These are phyloP conservation scores for Fusarium sterilihyphosum DNA, from an alignment of 2,329 filamentous ascomycete species.

Conservation along the genomic window DNA sequence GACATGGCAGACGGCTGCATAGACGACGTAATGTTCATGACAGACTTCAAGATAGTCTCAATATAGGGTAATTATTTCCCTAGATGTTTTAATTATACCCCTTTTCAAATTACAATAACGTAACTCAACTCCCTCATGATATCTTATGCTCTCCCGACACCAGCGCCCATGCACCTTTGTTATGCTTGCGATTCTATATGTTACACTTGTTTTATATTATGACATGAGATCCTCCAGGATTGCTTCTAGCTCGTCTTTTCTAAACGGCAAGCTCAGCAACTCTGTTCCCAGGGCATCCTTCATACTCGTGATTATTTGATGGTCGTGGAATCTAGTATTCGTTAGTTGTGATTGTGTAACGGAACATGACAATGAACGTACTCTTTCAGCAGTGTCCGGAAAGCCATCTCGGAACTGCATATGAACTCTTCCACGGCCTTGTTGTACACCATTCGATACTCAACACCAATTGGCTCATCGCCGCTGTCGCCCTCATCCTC, in stretches of 20 bases:
- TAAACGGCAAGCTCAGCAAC: slow-evolving; percentile 84
- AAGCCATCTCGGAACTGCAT: slow-evolving; percentile 95
- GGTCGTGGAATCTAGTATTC: slow-evolving; percentile 82
- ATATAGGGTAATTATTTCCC: background rate
- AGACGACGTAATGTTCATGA: slow-evolving; percentile 40
- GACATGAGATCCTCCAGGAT: slow-evolving; percentile 78
- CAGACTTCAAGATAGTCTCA: slow-evolving; percentile 7
- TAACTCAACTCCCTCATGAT: background rate
- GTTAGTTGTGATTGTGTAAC: slow-evolving; percentile 40
- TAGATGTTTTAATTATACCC: slow-evolving; percentile 27
- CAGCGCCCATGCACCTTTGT: slow-evolving; percentile 12
- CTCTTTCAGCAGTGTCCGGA: slow-evolving; percentile 93
- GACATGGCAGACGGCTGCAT: slow-evolving; percentile 10
- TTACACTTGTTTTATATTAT: slow-evolving; percentile 29
- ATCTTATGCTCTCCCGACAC: slow-evolving; percentile 5
- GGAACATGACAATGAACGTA: slow-evolving; percentile 54
- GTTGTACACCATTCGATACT: slow-evolving; percentile 92
- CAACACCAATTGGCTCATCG: slow-evolving; percentile 74
- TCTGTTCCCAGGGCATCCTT: slow-evolving; percentile 90
- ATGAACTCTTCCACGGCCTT: slow-evolving; percentile 98
- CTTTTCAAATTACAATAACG: slow-evolving; percentile 9
- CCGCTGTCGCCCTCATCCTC: slow-evolving; percentile 65
- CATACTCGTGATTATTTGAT: slow-evolving; percentile 93
- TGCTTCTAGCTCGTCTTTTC: slow-evolving; percentile 86
- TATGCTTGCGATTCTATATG: slow-evolving; percentile 12